phyloP scores from a whole-genome alignment of 2,329 filamentous ascomycete species.

The Xylariales sp. region DNA sequence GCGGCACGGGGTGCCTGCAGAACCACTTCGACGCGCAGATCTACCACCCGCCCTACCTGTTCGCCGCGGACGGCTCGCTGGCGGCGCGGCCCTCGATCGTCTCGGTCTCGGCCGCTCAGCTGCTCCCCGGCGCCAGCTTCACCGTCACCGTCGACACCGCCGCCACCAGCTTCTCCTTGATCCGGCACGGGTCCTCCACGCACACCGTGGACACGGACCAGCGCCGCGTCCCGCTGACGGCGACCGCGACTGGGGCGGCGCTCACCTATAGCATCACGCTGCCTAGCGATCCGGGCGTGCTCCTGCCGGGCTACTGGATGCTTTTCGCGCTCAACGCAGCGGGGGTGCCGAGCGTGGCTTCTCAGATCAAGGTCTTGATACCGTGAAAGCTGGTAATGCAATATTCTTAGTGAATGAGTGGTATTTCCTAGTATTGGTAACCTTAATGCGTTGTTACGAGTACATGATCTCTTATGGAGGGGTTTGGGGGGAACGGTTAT shows the following conservation, averaged over 20 bases:
- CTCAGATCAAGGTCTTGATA: slow-evolving; percentile 25
- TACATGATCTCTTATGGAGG: too few relatives aligned
- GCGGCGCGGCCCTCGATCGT: slow-evolving; percentile 35
- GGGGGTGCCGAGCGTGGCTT: slow-evolving; percentile 39
- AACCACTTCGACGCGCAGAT: slow-evolving; percentile 49
- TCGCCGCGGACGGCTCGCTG: slow-evolving; percentile 31
- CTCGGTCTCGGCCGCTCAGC: slow-evolving; percentile 20
- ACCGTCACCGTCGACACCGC: slow-evolving; percentile 23
- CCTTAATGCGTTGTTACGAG: too few relatives aligned
- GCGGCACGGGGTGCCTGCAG: slow-evolving; percentile 31
- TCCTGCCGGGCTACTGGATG: slow-evolving; percentile 43
- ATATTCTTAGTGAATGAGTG: too few relatives aligned
- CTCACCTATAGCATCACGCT: slow-evolving; percentile 30
- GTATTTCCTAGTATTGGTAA: too few relatives aligned
- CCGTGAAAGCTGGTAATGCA: too few relatives aligned
- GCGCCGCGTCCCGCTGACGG: slow-evolving; percentile 36
- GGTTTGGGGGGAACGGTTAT: too few relatives aligned
- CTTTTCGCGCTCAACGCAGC: slow-evolving; percentile 37
- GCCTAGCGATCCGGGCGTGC: slow-evolving; percentile 37
- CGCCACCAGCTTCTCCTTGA: slow-evolving; percentile 32
- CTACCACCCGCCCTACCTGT: slow-evolving; percentile 47
- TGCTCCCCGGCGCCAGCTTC: slow-evolving; percentile 27
- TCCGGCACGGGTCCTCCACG: slow-evolving; percentile 40
- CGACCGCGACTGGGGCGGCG: slow-evolving; percentile 13
- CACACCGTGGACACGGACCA: slow-evolving; percentile 51